These are phyloP conservation scores for Vanderwaltozyma tropicalis DNA, from an alignment of 805 yeast species.

Conservation along the genomic window DNA sequence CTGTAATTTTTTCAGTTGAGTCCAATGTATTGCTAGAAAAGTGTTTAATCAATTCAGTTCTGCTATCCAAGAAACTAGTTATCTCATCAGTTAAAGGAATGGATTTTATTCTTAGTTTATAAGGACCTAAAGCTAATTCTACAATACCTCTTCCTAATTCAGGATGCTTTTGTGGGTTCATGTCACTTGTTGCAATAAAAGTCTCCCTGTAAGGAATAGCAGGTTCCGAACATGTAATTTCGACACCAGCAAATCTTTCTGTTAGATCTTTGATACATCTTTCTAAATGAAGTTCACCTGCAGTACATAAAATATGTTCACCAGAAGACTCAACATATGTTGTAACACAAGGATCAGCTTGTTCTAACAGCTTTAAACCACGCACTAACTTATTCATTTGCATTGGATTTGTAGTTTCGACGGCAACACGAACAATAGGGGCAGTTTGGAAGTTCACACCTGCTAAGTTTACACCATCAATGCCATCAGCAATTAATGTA, in stretches of 20 bases:
- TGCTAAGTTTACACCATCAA: slow-evolving; percentile 65
- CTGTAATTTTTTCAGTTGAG: neutral
- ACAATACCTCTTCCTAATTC: slow-evolving; percentile 41
- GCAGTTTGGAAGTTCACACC: slow-evolving; percentile 65
- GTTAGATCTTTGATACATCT: slow-evolving; percentile 84
- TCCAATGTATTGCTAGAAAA: slow-evolving; percentile 14
- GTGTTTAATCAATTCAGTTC: slow-evolving; percentile 36
- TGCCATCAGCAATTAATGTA: slow-evolving; percentile 52
- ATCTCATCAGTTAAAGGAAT: slow-evolving; percentile 47
- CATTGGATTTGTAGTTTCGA: slow-evolving; percentile 87
- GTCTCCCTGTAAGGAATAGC: slow-evolving; percentile 93
- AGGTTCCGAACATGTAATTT: slow-evolving; percentile 78
- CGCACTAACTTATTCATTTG: slow-evolving; percentile 63
- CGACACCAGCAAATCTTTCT: slow-evolving; percentile 88
- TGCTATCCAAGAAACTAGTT: slow-evolving; percentile 38
- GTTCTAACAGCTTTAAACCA: slow-evolving; percentile 69
- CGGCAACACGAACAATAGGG: slow-evolving; percentile 88
- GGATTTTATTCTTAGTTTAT: slow-evolving; percentile 33
- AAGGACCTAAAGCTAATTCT: slow-evolving; percentile 42
- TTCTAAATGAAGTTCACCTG: slow-evolving; percentile 94
- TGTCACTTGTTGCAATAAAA: slow-evolving; percentile 40
- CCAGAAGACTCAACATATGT: slow-evolving; percentile 81
- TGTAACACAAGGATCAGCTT: slow-evolving; percentile 92
- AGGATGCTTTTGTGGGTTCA: slow-evolving; percentile 39
- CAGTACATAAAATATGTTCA: slow-evolving; percentile 86